These are phyloP conservation scores for Aspergillus proliferans DNA, from an alignment of 2,329 filamentous ascomycete genomes.

Conservation along the genomic window DNA sequence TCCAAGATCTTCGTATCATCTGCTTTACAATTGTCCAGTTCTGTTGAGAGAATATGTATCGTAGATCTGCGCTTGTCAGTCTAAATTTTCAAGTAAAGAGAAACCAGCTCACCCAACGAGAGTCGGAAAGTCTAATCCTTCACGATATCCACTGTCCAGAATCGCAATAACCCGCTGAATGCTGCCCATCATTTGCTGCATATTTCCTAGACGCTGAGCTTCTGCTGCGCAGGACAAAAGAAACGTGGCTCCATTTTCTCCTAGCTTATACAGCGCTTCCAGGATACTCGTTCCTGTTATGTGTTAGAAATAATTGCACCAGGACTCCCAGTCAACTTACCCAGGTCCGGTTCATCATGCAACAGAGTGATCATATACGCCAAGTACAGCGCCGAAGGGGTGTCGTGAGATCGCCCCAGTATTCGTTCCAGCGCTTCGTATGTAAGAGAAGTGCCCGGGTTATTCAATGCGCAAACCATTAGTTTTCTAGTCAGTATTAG, in stretches of 20 bases:
- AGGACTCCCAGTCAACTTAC: constrained; percentile 35
- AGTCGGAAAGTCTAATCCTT: constrained; percentile 54
- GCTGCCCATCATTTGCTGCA: constrained; percentile 52
- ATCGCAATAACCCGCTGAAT: constrained; percentile 57
- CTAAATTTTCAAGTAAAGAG: neutral
- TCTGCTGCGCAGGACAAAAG: constrained; percentile 77
- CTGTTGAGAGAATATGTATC: constrained; percentile 40
- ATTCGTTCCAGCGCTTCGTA: constrained; percentile 54
- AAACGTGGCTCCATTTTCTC: constrained; percentile 53
- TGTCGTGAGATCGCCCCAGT: constrained; percentile 51
- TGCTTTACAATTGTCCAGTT: constrained; percentile 31
- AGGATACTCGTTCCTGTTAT: constrained; percentile 49
- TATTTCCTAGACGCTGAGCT: constrained; percentile 61
- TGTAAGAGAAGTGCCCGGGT: constrained; percentile 51
- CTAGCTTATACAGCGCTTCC: constrained; percentile 50
- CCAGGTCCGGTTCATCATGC: constrained; percentile 49
- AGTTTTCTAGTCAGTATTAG: constrained; percentile 56
- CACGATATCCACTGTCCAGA: constrained; percentile 43
- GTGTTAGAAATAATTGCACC: neutral
- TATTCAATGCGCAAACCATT: constrained; percentile 62
- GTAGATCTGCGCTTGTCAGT: constrained; percentile 20
- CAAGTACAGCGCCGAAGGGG: constrained; percentile 64
- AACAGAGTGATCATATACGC: constrained; percentile 67
- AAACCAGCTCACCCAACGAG: constrained; percentile 56
- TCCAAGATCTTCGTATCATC: constrained; percentile 19